Conservation (phyloP, 305 asterid genomes). For the Fraxinus platypoda region DNA sequence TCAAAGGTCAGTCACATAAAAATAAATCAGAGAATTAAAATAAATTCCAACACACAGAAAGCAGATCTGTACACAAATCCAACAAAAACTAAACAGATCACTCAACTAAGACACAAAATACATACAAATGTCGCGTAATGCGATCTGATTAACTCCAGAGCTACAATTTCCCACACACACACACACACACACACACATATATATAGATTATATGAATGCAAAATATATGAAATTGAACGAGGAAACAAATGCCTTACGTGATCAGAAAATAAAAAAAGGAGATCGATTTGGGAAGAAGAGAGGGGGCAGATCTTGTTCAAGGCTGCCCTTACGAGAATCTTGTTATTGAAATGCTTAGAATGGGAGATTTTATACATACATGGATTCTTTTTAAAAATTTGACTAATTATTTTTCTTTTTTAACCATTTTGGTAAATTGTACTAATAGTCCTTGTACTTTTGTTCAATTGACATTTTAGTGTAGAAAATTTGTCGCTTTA, state of each 20-base stretch:
- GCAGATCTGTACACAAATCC: not conserved
- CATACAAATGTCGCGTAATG: constrained; percentile 7
- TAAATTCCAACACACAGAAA: not conserved
- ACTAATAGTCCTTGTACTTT: not conserved
- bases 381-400: not conserved
- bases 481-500: not conserved
- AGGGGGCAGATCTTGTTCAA: constrained; percentile 30
- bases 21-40: not conserved
- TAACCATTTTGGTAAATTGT: not conserved
- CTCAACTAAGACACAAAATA: not conserved
- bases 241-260: not conserved
- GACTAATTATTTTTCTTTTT: not conserved
- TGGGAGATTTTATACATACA: not conserved
- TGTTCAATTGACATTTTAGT: not conserved
- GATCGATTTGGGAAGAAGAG: not conserved
- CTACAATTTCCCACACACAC: constrained; percentile 2
- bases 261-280: not conserved
- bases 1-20: not conserved
- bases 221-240: not conserved
- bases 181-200: too few relatives aligned
- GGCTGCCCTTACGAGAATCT: constrained; percentile 27
- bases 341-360: not conserved
- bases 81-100: not conserved
- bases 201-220: not conserved
- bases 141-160: constrained; percentile 30